Percentiles rank a stretch among this genome's conserved stretches.
Conservation (phyloP, 2,329 filamentous ascomycete species). For the Exophiala sp. region DNA sequence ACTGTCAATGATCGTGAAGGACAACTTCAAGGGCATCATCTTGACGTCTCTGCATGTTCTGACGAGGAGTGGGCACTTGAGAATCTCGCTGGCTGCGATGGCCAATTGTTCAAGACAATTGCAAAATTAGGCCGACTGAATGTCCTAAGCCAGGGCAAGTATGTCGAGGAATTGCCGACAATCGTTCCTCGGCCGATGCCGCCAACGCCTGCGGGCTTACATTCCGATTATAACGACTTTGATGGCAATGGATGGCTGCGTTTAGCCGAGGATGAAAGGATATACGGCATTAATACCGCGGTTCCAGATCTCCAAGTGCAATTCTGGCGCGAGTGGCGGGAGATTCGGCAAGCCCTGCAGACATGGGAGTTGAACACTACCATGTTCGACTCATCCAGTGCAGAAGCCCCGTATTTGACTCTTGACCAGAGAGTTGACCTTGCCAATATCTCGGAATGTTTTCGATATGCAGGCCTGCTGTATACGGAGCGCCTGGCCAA, state of each 20-base stretch:
- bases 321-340: constrained; percentile 72
- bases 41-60: constrained; percentile 59
- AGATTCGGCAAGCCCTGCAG: constrained; percentile 67
- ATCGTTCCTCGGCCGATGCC: constrained; percentile 34
- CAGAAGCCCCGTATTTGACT: constrained; percentile 37
- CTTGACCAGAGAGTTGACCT: constrained; percentile 65
- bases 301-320: constrained; percentile 50
- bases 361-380: constrained; percentile 68
- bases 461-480: constrained; percentile 80
- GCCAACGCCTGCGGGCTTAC: constrained; percentile 15
- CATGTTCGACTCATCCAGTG: constrained; percentile 28
- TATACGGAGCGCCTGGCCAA: constrained; percentile 84
- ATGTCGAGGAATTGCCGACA: constrained; percentile 30
- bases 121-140: constrained; percentile 78
- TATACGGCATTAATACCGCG: constrained; percentile 33
- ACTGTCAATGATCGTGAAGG: constrained; percentile 88
- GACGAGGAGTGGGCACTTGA: constrained; percentile 68
- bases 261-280: constrained; percentile 46
- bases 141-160: constrained; percentile 65
- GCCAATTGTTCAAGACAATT: constrained; percentile 78
- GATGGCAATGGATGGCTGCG: constrained; percentile 48
- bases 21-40: constrained; percentile 60
- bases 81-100: constrained; percentile 82
- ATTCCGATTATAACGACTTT: constrained; percentile 45
- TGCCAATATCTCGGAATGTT: constrained; percentile 77